phyloP scores from a whole-genome alignment of 1,284 basidiomycete species.

The Ganoderma boninense region DNA sequence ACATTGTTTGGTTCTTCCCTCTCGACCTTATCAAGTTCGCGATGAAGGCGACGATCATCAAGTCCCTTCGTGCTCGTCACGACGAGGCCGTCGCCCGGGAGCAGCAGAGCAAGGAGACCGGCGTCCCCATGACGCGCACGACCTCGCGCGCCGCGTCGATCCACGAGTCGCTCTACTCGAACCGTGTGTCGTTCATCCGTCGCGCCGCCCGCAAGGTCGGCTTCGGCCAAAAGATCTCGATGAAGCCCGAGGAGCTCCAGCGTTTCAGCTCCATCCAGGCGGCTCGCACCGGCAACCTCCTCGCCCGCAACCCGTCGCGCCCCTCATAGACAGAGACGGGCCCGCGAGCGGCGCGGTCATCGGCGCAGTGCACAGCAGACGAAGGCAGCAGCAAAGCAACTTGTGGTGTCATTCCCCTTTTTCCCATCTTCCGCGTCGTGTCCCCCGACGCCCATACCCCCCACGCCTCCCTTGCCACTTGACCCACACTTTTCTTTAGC shows the following conservation, averaged over 20 bases:
- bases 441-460: constrained; percentile 20
- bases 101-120: constrained; percentile 51
- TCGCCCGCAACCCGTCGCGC: constrained; percentile 82
- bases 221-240: constrained; percentile 81
- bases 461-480: background rate
- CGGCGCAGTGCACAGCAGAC: constrained; percentile 21
- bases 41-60: constrained; percentile 94
- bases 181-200: constrained; percentile 90
- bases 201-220: constrained; percentile 87
- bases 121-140: constrained; percentile 86
- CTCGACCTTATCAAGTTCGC: constrained; percentile 96
- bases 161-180: constrained; percentile 94
- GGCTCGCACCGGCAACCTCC: constrained; percentile 74
- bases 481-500: constrained; percentile 24
- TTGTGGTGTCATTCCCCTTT: constrained; percentile 30
- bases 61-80: constrained; percentile 78
- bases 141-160: constrained; percentile 90
- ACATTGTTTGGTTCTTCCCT: constrained; percentile 95
- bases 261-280: constrained; percentile 89
- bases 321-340: constrained; percentile 43
- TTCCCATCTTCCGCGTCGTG: background rate
- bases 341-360: constrained; percentile 16
- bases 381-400: constrained; percentile 31
- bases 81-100: constrained; percentile 48
- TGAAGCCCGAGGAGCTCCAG: constrained; percentile 86